Base-by-base conservation (phyloP, 768 basidiomycete genomes). In the Psilocybe cyanescens region DNA sequence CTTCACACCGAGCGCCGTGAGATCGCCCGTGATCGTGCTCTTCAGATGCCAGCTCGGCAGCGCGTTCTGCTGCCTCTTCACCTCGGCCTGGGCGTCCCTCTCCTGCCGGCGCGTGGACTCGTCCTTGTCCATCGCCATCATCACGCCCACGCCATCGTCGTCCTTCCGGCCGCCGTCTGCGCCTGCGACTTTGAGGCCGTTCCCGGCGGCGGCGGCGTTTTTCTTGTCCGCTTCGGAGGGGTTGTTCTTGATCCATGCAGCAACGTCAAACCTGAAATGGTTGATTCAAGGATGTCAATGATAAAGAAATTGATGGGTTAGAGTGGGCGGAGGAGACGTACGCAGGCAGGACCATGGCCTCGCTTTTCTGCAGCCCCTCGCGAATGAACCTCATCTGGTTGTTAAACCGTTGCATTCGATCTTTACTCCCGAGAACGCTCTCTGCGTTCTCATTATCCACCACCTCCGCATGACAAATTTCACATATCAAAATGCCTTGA, bases 381-480 rank as follows among this genome's bases (percentile, higher is more conserved):
- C 90, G 84, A 49, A 99, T 87, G 68, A 90, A 91, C 33, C 89
- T 84, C 81, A 96, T 96, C 73, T 95, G 92, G 64, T 87, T 81
- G 74, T 97, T 97, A 74, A 99, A 95, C 64, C 94, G 81, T 75
- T 95, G 92, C 95, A 99, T 97, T 60, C 94, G 84, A 73, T 99
- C 97, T 76, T 97, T 91, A 68, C 89, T 93, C 8, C 92, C 93
- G 61, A 79, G 79, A 5, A 92, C 90, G 60, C 86, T 91, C 76
- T 94, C 94, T 8, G 91, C 87, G 65, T 95, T 90, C 75, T 96
- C 94, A 68, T 97, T 96, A 73, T 98, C 93, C 29, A 92, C 81
- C 12, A 99, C 83, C 72, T 97, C 95, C 28, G 86, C 87, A 33
- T 82, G 84, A 70, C 97, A 99, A 62, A 91, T 86, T 72, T 97